A percentile compares a stretch with the other conserved stretches of the same genome.
These are phyloP conservation scores for Solanum chaucha DNA, from an alignment of 257 asterid genomes.

Conservation along the genomic window DNA sequence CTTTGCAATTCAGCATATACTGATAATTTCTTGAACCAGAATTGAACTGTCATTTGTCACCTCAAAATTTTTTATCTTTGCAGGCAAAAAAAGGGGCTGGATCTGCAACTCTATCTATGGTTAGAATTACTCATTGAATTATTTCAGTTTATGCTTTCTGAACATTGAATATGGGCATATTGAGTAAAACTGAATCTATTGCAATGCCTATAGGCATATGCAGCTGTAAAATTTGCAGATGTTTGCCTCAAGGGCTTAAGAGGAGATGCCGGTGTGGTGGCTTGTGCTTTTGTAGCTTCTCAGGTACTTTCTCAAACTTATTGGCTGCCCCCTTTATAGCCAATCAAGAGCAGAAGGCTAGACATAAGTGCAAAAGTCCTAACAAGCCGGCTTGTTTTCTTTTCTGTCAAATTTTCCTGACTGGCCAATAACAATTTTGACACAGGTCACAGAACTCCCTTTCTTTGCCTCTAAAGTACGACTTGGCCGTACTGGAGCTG, in stretches of 20 bases:
- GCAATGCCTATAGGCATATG: slow-evolving; percentile 58
- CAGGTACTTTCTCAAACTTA: slow-evolving; percentile 40
- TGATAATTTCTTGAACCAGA: neutral
- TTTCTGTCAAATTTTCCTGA: neutral
- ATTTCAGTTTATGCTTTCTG: neutral
- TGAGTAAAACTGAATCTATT: neutral
- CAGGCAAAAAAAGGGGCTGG: slow-evolving; percentile 99
- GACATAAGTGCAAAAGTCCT: neutral
- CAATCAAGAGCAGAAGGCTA: neutral
- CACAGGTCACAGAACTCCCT: slow-evolving; percentile 93
- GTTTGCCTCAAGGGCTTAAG: slow-evolving; percentile 82
- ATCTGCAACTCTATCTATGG: slow-evolving; percentile 98
- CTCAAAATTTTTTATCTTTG: slow-evolving; percentile 1
- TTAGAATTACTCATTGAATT: slow-evolving; percentile 11
- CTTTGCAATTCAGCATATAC: neutral
- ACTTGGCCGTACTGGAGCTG: slow-evolving; percentile 80
- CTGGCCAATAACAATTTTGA: neutral
- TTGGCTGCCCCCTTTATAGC: neutral
- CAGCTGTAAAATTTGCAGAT: slow-evolving; percentile 91
- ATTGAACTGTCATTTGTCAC: neutral
- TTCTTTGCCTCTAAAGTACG: slow-evolving; percentile 86
- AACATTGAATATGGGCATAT: neutral
- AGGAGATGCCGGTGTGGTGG: slow-evolving; percentile 78
- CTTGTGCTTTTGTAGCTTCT: slow-evolving; percentile 82
- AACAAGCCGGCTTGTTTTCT: neutral